phyloP scores from a whole-genome alignment of 2,329 filamentous ascomycete species.

The Ilyonectria destructans region DNA sequence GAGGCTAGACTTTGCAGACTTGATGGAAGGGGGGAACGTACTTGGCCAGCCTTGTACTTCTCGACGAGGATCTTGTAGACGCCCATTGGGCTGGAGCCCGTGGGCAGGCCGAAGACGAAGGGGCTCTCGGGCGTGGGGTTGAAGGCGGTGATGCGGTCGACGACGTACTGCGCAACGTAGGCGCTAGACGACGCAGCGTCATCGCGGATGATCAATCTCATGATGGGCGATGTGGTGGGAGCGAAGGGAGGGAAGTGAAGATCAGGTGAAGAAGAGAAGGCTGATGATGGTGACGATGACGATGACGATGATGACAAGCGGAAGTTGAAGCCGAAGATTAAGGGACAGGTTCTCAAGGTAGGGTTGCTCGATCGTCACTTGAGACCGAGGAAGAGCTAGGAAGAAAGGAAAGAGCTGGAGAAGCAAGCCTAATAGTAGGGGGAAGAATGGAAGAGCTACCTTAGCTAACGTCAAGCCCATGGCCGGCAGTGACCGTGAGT shows the following conservation, averaged over 20 bases:
- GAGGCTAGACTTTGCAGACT: not conserved
- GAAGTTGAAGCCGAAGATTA: no score
- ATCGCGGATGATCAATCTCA: conserved; percentile 89
- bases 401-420: no score
- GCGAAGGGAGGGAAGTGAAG: not conserved
- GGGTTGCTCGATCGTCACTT: no score
- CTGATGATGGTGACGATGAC: no score
- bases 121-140: conserved; percentile 80
- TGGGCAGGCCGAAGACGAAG: conserved; percentile 88
- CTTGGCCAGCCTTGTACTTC: conserved; percentile 77
- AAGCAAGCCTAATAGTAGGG: no score
- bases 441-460: no score
- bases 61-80: conserved; percentile 85
- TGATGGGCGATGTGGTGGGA: conserved; percentile 56
- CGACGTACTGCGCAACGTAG: conserved; percentile 87
- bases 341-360: no score
- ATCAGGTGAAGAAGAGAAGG: conserved; percentile 6
- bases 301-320: no score
- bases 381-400: no score
- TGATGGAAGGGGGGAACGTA: conserved; percentile 49
- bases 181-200: conserved; percentile 77
- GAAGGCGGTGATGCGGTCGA: conserved; percentile 86
- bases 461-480: no score
- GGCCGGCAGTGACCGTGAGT: no score
- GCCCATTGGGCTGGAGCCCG: conserved; percentile 84